phyloP scores from a whole-genome alignment of 768 basidiomycete genomes.

The Dacryopinax primogenitus region DNA sequence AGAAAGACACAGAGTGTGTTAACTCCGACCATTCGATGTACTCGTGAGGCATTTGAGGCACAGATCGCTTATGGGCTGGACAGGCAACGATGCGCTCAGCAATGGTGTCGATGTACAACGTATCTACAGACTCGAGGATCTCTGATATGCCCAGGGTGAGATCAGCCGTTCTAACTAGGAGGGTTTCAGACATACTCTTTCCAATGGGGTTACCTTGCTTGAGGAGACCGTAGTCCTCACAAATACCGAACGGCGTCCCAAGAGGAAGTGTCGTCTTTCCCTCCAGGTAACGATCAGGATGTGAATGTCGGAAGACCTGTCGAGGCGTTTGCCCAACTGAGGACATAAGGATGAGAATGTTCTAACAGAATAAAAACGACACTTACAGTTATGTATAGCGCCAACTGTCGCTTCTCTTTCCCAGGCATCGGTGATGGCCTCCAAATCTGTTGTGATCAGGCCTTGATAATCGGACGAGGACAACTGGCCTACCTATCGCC shows the following conservation, averaged over 20 bases:
- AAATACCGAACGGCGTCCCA: conserved; percentile 59
- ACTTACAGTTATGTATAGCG: conserved; percentile 84
- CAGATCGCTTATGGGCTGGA: conserved; percentile 42
- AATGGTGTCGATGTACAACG: conserved; percentile 45
- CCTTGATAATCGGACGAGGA: not conserved
- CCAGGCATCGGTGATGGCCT: conserved; percentile 69
- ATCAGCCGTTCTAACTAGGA: conserved; percentile 20
- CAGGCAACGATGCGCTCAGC: conserved; percentile 50
- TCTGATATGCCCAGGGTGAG: conserved; percentile 25
- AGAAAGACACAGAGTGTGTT: conserved; percentile 39
- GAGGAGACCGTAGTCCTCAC: conserved; percentile 67
- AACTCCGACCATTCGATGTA: conserved; percentile 50
- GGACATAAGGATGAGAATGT: not conserved
- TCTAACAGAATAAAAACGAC: not conserved
- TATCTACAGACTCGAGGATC: conserved; percentile 33
- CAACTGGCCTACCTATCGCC: conserved; percentile 47
- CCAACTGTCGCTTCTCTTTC: conserved; percentile 88
- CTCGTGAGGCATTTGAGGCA: conserved; percentile 52
- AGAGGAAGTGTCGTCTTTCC: conserved; percentile 62
- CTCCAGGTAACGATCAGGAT: conserved; percentile 61
- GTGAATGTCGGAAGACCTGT: conserved; percentile 64
- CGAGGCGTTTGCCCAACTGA: conserved; percentile 84
- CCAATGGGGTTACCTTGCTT: conserved; percentile 18
- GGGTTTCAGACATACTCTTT: conserved; percentile 22
- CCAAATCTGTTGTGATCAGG: conserved; percentile 45